phyloP scores from a whole-genome alignment of 306 rosid genomes.

The Canavalia ensiformis region DNA sequence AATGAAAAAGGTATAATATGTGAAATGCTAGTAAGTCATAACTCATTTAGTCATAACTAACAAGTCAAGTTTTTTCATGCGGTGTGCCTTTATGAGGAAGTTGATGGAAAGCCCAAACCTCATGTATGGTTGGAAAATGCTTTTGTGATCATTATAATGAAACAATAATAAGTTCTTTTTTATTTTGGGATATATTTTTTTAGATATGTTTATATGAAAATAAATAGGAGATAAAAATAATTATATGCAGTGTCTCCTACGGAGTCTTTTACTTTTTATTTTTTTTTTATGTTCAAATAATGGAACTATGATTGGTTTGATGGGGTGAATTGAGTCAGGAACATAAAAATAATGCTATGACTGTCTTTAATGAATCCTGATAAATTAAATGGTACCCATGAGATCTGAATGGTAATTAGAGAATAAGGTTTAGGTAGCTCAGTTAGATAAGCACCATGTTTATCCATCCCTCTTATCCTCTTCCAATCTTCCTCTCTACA shows the following conservation, averaged over 20 bases:
- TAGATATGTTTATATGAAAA: too few species aligned
- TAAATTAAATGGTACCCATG: neutral
- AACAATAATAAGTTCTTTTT: too few species aligned
- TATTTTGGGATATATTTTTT: too few species aligned
- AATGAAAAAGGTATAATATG: conserved; percentile 13
- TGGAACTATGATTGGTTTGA: neutral
- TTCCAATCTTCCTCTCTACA: too few species aligned
- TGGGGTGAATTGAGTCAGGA: neutral
- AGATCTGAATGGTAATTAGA: conserved; percentile 1
- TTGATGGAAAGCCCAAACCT: conserved; percentile 4
- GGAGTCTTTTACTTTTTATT: too few species aligned
- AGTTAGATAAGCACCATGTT: neutral
- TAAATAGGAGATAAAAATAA: too few species aligned
- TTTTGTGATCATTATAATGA: too few species aligned
- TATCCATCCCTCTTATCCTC: too few species aligned
- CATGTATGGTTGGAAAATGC: too few species aligned
- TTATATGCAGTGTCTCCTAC: too few species aligned
- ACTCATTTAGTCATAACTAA: neutral
- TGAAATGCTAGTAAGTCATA: conserved; percentile 22
- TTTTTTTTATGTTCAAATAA: too few species aligned
- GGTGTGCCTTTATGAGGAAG: neutral
- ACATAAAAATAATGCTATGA: neutral
- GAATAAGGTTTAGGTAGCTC: neutral
- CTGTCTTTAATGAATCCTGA: neutral
- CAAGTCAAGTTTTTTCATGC: neutral